Evolutionary conservation across 306 rosid genomes (phyloP).

Genomic region (Benincasa hispida): DNA sequence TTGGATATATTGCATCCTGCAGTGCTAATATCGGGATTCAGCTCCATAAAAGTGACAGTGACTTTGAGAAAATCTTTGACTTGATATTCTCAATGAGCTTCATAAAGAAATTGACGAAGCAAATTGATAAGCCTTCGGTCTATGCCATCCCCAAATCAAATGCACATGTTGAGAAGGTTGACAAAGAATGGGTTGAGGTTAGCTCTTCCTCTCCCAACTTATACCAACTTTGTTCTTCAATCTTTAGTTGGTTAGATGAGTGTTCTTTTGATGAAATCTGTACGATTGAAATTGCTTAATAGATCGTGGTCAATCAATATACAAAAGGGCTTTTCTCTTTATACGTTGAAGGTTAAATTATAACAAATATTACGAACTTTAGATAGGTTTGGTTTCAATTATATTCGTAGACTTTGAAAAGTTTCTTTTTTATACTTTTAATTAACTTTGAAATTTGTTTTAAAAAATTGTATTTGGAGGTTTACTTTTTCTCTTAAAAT

Average conservation of each 20-base stretch:
- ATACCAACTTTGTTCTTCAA: constrained; percentile 45
- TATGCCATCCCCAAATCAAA: constrained; percentile 38
- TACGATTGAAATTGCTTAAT: constrained; percentile 40
- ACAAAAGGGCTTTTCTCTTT: too few species aligned
- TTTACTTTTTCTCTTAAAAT: too few species aligned
- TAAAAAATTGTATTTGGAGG: too few species aligned
- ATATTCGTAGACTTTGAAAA: too few species aligned
- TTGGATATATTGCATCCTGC: constrained; percentile 36
- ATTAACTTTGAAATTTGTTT: too few species aligned
- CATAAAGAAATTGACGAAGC: constrained; percentile 38
- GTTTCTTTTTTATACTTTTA: too few species aligned
- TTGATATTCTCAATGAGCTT: constrained; percentile 52
- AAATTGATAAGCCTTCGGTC: constrained; percentile 45
- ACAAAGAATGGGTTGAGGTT: constrained; percentile 70
- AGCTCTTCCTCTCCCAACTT: constrained; percentile 55
- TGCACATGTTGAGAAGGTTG: constrained; percentile 47
- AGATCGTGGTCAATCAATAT: too few species aligned
- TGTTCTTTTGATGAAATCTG: constrained; percentile 56
- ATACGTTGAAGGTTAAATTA: too few species aligned
- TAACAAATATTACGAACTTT: too few species aligned
- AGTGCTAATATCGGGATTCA: constrained; percentile 56
- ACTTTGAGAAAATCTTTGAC: constrained; percentile 37
- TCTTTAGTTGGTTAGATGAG: constrained; percentile 45
- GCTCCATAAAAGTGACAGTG: constrained; percentile 22
- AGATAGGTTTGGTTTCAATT: too few species aligned